Evolutionary conservation across 441 rosid species (phyloP), one percentile per base, ranked within the genome.

Genomic region (Cnidoscolus chayamansa): DNA sequence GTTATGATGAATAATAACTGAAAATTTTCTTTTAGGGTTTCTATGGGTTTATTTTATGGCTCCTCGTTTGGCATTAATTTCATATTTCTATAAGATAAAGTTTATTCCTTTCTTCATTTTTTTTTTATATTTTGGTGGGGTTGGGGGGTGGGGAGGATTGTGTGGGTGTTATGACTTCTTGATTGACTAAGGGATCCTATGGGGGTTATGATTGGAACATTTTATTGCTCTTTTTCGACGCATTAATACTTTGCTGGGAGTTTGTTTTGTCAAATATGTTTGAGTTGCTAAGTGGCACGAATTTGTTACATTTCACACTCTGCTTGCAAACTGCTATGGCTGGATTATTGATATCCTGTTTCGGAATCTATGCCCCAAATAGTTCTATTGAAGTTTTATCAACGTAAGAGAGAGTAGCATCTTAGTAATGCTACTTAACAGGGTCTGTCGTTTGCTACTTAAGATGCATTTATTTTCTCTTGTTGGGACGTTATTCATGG

Each of bases 21-120:
- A 58, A 16, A 66, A 19, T 50, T 53, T 43, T 70, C 50, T 69
- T 65, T 43, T 53, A 75, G 80, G 81, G 79, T 65, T 74, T 64
- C 76, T 80, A 48, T 35, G 69, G 76, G 75, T 55, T 71, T 65
- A 16, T 57, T 43, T 60, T 73, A 54, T 63, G 73, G 56, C 71
- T 20, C 60, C 32, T 49, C 32, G 76, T 67, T 57, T 65, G 68
- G 73, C 68, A 72, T 59, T 71, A 67, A 67, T 80, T 43, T 32
- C 13, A 0, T 53, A n/a, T 47, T 16, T 48, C 64, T 35, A 56
- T 49, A 31, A 30, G 20, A 3, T 25, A 20, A 57, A 59, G 50
- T 49, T 56, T 53, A 5, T 51, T 67, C 17, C 48, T 7, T 55
- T 40, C 15, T 43, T 4, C 9, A 7, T 40, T 17, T 35, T 2